Evolutionary conservation across 148 eudicot species (phyloP), one percentile per base, ranked within the genome.

Genomic region (Fallopia convolvulus): DNA sequence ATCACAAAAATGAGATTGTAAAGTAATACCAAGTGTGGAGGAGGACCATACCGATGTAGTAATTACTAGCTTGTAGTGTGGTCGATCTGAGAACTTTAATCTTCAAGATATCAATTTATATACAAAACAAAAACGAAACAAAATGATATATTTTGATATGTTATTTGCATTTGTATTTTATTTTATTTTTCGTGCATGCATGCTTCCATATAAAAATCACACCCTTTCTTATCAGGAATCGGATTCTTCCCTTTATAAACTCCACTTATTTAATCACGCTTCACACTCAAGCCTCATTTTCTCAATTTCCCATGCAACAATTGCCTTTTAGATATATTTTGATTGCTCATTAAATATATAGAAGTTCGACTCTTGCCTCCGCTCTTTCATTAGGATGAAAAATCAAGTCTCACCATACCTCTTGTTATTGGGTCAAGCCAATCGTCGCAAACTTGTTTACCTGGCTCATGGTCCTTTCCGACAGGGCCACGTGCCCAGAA

Each of bases 161-260:
- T 15, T 44, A 44, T 44, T 0, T 44, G 8, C 7, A 6, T 44
- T 0, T 44, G 8, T 8, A 6, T 44, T 44, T 44, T 44, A 6
- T 44, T 44, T 44, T 42, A 8, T 42, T 42, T 8, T 42, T 6
- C 10, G 8, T 8, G 1, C 47, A 44, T 44, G 47, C 10, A 6
- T 44, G 26, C 26, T 56, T 63, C 17, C 40, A 63, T 32, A 63
- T 12, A 50, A 50, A 63, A 63, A 30, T 63, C 17, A 1, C 2
- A 10, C 70, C 18, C 70, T 63, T 63, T 63, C 66, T 63, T 63
- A 63, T 63, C 70, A 26, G 23, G 70, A 63, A 63, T 63, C 70
- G 8, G 70, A 63, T 63, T 30, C 70, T 63, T 12, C 10, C 21
- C 30, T 58, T 0, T 23, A 20, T 20, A 58, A 32, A 13, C 39